Base-by-base conservation (phyloP, 805 yeast species). In the Torulaspora quercuum region DNA sequence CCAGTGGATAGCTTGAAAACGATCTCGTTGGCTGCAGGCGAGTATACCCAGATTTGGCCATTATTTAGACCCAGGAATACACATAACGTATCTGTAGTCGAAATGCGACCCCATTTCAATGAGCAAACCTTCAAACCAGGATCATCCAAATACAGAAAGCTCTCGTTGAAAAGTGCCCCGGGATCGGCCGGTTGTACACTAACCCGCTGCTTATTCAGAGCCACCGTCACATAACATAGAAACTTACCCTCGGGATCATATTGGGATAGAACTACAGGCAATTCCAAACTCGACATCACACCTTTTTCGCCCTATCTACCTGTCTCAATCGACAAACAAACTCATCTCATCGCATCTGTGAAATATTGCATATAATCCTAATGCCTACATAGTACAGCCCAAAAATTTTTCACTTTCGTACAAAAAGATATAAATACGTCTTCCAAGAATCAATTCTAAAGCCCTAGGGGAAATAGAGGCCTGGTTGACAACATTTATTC, bases 171-270 rank as follows among this genome's bases (percentile, higher is more conserved):
- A 46, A 67, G 64, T 24, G 67, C 59, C 48, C 67, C 65, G 25
- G 65, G 58, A 19, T 73, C 70, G 7, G 75, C 67, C 12, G 82
- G 70, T 52, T 78, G 80, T 2, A 82, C 83, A 39, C 79, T 69
- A 24, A 86, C 63, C 46, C 78, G 76, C 52, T 82, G 90, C 4
- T 78, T 68, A 57, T 84, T 90, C 41, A 86, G 70, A 1, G 86
- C 81, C 22, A 76, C 74, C 13, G 76, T 64, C 1, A 76, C 85
- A 29, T 78, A 73, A 16, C 89, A 87, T 48, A 78, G 70, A 52
- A 69, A 71, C 28, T 72, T 66, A n/a, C 82, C 79, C 1, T 73
- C 60, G 8, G 78, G 70, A 58, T 86, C 90, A 55, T 78, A 85
- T 25, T 61, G 63, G 15, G 80, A 69, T 11, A 64, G 48, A n/a